Base-by-base conservation (phyloP, 768 basidiomycete species). In the Suillus luteus region DNA sequence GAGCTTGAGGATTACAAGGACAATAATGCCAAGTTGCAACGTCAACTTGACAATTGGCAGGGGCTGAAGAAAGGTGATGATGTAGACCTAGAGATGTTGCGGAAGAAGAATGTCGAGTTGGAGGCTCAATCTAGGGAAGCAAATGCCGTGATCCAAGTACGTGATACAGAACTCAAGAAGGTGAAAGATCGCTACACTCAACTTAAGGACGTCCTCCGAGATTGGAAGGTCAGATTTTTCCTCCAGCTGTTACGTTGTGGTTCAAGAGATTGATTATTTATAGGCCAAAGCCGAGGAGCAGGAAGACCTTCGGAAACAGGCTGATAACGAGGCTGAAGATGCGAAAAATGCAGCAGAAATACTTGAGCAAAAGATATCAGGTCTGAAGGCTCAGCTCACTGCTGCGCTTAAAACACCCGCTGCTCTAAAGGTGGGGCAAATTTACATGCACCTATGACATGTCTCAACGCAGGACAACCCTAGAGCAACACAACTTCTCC, bases 21-120 rank as follows among this genome's bases (percentile, higher is more conserved):
- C 7, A 80, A 81, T 11, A 83, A 82, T 55, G 74, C 75, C 5
- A 83, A 88, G 48, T 76, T 91, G 43, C 81, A 83, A 58, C 81
- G 82, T 17, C 91, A 93, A 67, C 76, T 92, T 10, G 83, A 84
- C 48, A 85, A 87, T 69, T 91, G 89, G 89, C 81, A 89, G 69
- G 81, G 73, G 33, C 73, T 91, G 19, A 91, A 92, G 69, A 86
- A 78, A 33, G 86, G 85, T 55, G 89, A 86, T 55, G 86, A 82
- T 12, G 83, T 78, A 19, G 86, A 89, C 38, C 78, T 82, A 10
- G 89, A 88, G 60, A 72, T 76, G 7, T 75, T 82, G 59, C 81
- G 86, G 48, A 87, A 85, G 70, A 77, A 80, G 62, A 83, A 83
- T 11, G 76, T 81, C 11, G 83, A 86, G 38, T 77, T 91, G 12